Base-by-base conservation (phyloP, 2,329 filamentous ascomycete genomes). In the Trichoderma sp. region DNA sequence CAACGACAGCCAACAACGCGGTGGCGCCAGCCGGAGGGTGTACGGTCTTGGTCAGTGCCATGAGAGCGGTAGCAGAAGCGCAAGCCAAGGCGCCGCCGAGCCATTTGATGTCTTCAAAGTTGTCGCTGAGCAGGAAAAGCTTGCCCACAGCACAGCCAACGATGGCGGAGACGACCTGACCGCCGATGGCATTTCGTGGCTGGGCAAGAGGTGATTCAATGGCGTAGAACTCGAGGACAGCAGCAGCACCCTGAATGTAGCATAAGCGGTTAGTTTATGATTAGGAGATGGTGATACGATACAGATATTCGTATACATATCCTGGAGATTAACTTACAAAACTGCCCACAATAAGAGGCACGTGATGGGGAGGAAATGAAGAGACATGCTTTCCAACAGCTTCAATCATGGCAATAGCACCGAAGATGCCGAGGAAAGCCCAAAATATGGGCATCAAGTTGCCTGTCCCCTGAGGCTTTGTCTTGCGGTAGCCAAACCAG, bases 11-110 rank as follows among this genome's bases (percentile, higher is more conserved):
- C 29, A 93, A 79, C 1, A 94, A 78, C 0, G 90, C 90, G 0
- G 90, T 93, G 9, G 91, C 90, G 5, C 91, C 91, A 0, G 90
- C 91, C 0, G 91, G 91, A 0, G 91, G 91, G 71, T 93, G 90
- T 0, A 91, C 83, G 0, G 90, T 92, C 63, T 89, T 89, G 2
- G 90, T 93, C 25, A 92, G 73, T 0, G 83, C 84, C 91, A 93
- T 93, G 67, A 87, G 68, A 1, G 84, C 80, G 0, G 87, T 90
- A 0, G 90, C 84, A 3, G 84, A 75, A 0, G 87, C 90, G 71
- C 90, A 92, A 1, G 89, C 81, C 0, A 93, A 77, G 12, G 90
- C 86, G 12, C 87, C 90, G 1, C 84, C 89, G 0, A 92, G 74
- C 84, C 88, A 91, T 34, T 85, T 84, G 34, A 91, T 78, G 1